phyloP scores from a whole-genome alignment of 2,329 filamentous ascomycete species.

The Epichloe uncinata region DNA sequence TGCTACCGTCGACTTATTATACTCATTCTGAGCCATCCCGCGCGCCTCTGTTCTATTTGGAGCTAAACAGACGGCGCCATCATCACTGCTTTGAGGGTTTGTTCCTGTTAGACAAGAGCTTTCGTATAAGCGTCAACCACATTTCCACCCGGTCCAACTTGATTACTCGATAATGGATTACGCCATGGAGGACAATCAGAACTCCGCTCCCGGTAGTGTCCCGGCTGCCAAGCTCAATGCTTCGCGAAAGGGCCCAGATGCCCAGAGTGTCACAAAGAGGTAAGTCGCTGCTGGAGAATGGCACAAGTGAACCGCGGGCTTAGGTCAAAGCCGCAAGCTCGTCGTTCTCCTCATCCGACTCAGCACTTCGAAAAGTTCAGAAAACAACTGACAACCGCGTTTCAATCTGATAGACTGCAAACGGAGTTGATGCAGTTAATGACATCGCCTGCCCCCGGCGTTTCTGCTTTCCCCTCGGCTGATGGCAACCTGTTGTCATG shows the following conservation, averaged over 20 bases:
- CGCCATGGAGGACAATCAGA: slow-evolving; percentile 46
- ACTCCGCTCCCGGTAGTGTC: slow-evolving; percentile 48
- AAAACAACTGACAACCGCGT: not conserved
- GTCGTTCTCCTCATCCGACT: not conserved
- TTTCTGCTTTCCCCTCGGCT: slow-evolving; percentile 85
- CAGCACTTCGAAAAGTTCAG: not conserved
- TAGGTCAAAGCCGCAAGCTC: not conserved
- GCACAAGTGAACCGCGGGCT: not conserved
- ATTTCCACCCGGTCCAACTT: not conserved
- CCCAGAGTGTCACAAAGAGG: slow-evolving; percentile 68
- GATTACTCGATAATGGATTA: slow-evolving; percentile 24
- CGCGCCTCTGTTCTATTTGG: not conserved
- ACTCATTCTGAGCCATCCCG: not conserved
- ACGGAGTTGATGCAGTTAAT: slow-evolving; percentile 98
- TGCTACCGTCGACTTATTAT: not conserved
- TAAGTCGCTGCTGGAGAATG: slow-evolving; percentile 19
- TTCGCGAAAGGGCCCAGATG: slow-evolving; percentile 46
- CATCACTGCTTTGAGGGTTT: not conserved
- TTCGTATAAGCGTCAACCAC: not conserved
- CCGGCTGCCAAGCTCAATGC: slow-evolving; percentile 49
- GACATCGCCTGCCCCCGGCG: slow-evolving; percentile 83
- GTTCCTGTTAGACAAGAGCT: not conserved
- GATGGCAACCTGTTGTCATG: slow-evolving; percentile 85
- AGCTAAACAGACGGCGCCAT: not conserved
- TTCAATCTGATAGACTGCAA: slow-evolving; percentile 54